These are phyloP conservation scores for Allantophomopsis lycopodina DNA, from an alignment of 2,329 filamentous ascomycete genomes.

Conservation along the genomic window DNA sequence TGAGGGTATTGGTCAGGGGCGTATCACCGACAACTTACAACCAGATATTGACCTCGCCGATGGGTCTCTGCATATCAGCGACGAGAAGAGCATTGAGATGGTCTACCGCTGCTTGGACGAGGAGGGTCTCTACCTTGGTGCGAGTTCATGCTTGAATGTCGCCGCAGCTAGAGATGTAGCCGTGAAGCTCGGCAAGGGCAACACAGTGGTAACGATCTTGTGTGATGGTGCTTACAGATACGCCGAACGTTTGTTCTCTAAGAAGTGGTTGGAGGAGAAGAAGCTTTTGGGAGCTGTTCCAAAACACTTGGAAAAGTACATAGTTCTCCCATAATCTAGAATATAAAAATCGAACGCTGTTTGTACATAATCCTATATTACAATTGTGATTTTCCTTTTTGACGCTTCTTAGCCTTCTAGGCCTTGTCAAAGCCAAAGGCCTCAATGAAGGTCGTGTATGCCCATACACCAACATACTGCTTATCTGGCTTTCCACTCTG, in stretches of 20 bases:
- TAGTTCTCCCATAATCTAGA: slow-evolving; percentile 59
- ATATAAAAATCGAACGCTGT: slow-evolving; percentile 17
- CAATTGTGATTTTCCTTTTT: no score
- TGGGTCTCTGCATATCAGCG: slow-evolving; percentile 69
- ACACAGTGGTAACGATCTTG: slow-evolving; percentile 86
- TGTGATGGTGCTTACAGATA: slow-evolving; percentile 98
- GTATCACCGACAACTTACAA: slow-evolving; percentile 86
- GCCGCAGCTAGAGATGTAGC: slow-evolving; percentile 91
- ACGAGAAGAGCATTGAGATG: slow-evolving; percentile 96
- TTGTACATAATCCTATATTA: no score
- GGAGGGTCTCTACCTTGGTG: slow-evolving; percentile 89
- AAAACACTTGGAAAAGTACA: slow-evolving; percentile 79
- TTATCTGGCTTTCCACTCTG: no score
- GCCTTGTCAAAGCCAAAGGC: no score
- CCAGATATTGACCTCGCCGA: slow-evolving; percentile 77
- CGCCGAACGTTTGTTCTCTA: slow-evolving; percentile 83
- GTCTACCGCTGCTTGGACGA: slow-evolving; percentile 93
- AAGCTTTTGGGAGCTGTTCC: slow-evolving; percentile 71
- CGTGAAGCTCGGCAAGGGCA: slow-evolving; percentile 60
- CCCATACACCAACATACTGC: no score
- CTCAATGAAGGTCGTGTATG: no score
- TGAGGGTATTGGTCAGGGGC: slow-evolving; percentile 93
- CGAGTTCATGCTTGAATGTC: slow-evolving; percentile 87
- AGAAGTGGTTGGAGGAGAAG: slow-evolving; percentile 72
- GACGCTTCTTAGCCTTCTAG: no score